A percentile compares a stretch with the other conserved stretches of the same genome.
phyloP scores from a whole-genome alignment of 2,329 filamentous ascomycete species.

The Botrytis squamosa region DNA sequence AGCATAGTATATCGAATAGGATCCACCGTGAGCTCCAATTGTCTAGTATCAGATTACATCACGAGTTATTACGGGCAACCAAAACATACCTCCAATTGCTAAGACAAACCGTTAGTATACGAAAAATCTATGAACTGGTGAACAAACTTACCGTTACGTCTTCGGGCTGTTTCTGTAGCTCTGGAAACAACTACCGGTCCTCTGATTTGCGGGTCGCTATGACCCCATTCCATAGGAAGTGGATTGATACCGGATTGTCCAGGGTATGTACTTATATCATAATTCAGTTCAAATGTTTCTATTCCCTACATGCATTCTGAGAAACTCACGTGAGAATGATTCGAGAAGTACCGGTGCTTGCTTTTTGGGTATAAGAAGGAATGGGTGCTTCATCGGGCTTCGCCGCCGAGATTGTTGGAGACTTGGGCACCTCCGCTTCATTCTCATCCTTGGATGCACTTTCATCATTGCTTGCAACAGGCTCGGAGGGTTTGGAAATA shows the following conservation, averaged over 20 bases:
- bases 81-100: conserved; percentile 57
- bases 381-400: conserved; percentile 28
- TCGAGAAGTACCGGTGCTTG: conserved; percentile 49
- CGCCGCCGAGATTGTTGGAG: conserved; percentile 37
- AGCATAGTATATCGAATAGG: conserved; percentile 94
- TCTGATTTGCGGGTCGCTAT: conserved; percentile 68
- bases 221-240: conserved; percentile 85
- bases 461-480: conserved; percentile 23
- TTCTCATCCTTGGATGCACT: conserved; percentile 28
- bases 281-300: conserved; percentile 5
- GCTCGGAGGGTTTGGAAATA: conserved; percentile 24
- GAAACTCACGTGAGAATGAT: conserved; percentile 59
- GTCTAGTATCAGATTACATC: conserved; percentile 1
- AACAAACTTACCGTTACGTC: conserved; percentile 67
- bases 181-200: conserved; percentile 88
- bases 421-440: conserved; percentile 32
- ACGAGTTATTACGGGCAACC: not conserved
- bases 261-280: conserved; percentile 68
- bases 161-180: conserved; percentile 69
- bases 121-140: not conserved
- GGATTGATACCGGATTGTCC: conserved; percentile 93
- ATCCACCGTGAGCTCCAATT: conserved; percentile 78
- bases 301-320: not conserved
- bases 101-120: conserved; percentile 29
- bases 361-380: conserved; percentile 30